Evolutionary conservation across 441 rosid species (phyloP).

Genomic region (Populus hybrid): DNA sequence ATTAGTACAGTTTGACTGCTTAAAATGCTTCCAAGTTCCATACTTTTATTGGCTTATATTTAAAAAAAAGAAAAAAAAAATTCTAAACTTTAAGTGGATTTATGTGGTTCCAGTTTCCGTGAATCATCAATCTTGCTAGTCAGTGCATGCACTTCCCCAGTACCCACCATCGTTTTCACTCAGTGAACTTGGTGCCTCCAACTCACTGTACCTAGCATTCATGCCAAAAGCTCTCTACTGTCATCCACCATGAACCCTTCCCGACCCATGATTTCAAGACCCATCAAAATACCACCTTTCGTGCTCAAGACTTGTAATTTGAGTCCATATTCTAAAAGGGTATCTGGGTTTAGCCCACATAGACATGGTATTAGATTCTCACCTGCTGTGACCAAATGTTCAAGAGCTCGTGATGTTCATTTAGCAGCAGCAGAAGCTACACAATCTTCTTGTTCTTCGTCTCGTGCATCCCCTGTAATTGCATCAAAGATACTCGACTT

Average conservation of each 20-base stretch:
- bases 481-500: constrained; percentile 16
- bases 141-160: background rate
- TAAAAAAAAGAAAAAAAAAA: no score
- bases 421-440: constrained; percentile 16
- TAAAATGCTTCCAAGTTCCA: background rate
- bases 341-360: constrained; percentile 12
- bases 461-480: constrained; percentile 6
- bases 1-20: background rate
- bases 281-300: constrained; percentile 13
- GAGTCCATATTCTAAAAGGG: constrained; percentile 13
- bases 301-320: background rate
- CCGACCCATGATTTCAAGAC: background rate
- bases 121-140: background rate
- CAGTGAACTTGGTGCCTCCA: background rate
- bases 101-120: background rate
- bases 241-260: constrained; percentile 30
- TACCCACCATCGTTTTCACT: background rate
- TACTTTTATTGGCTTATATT: background rate
- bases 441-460: background rate
- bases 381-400: constrained; percentile 15
- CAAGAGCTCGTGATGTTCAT: constrained; percentile 16
- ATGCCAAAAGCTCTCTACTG: constrained; percentile 9
- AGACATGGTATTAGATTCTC: constrained; percentile 12
- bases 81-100: background rate
- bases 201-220: background rate